phyloP scores from a whole-genome alignment of 192 early-diverging fungal genomes.

The Piromyces sp. region DNA sequence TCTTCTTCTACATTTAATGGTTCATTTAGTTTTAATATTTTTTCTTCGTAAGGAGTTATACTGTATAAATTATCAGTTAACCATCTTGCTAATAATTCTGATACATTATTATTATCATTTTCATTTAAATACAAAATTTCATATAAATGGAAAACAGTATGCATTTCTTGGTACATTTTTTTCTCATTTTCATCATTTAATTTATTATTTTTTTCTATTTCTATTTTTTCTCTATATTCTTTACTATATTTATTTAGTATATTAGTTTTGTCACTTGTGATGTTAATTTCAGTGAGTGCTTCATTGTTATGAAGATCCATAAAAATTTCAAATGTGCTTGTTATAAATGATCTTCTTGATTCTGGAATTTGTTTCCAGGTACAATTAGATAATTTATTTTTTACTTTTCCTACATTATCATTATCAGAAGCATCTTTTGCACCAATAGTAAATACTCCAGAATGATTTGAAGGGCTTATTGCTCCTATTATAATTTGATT shows the following conservation, averaged over 20 bases:
- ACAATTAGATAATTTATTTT: neutral
- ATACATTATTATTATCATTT: neutral
- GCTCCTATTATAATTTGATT: neutral
- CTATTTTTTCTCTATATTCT: neutral
- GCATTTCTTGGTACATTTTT: neutral
- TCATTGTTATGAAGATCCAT: neutral
- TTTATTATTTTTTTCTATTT: neutral
- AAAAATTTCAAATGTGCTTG: neutral
- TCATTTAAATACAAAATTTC: neutral
- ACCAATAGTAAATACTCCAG: neutral
- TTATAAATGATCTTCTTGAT: neutral
- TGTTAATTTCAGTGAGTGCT: neutral
- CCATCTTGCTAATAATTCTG: neutral
- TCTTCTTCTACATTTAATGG: neutral
- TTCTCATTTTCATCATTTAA: neutral
- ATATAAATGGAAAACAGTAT: neutral
- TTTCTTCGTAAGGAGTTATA: neutral
- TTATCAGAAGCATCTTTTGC: neutral
- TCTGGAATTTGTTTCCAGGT: neutral
- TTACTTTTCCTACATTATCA: neutral
- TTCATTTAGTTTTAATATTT: neutral
- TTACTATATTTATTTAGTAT: neutral
- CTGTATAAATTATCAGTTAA: neutral
- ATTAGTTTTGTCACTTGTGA: neutral
- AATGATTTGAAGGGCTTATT: neutral